Evolutionary conservation across 768 basidiomycete genomes (phyloP).

Genomic region (Candolleomyces eurysporus): DNA sequence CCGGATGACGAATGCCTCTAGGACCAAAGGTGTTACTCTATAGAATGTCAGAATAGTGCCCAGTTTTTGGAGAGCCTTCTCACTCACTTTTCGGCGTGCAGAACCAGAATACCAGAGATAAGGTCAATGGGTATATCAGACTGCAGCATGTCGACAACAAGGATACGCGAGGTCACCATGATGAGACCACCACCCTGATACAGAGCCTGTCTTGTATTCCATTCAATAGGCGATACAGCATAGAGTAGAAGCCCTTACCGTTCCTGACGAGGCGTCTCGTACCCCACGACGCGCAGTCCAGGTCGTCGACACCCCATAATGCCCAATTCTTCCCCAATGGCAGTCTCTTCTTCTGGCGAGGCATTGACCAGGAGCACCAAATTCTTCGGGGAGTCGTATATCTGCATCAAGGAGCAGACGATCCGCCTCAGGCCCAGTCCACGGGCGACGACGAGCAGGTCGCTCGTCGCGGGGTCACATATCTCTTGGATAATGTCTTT

Average conservation of each 20-base stretch:
- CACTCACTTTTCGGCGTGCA: constrained; percentile 86
- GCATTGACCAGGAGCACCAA: constrained; percentile 86
- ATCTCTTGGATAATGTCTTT: constrained; percentile 63
- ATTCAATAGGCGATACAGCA: background rate
- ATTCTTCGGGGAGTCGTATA: constrained; percentile 84
- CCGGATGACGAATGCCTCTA: constrained; percentile 92
- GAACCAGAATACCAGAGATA: constrained; percentile 84
- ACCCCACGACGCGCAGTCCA: constrained; percentile 76
- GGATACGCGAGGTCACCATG: constrained; percentile 89
- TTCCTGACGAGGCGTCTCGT: constrained; percentile 77
- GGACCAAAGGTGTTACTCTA: constrained; percentile 79
- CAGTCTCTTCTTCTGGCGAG: constrained; percentile 81
- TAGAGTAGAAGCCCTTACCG: constrained; percentile 47
- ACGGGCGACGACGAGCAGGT: constrained; percentile 78
- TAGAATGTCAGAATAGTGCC: background rate
- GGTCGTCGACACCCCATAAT: constrained; percentile 90
- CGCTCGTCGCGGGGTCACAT: constrained; percentile 71
- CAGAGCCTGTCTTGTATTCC: constrained; percentile 60
- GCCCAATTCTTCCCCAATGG: constrained; percentile 89
- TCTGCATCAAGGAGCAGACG: constrained; percentile 84
- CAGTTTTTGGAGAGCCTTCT: background rate
- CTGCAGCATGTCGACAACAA: constrained; percentile 93
- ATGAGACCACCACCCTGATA: constrained; percentile 89
- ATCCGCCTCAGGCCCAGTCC: constrained; percentile 87
- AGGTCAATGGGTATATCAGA: constrained; percentile 79